These are phyloP conservation scores for Eutypella sp. DNA, from an alignment of 2,329 filamentous ascomycete species.

Conservation along the genomic window DNA sequence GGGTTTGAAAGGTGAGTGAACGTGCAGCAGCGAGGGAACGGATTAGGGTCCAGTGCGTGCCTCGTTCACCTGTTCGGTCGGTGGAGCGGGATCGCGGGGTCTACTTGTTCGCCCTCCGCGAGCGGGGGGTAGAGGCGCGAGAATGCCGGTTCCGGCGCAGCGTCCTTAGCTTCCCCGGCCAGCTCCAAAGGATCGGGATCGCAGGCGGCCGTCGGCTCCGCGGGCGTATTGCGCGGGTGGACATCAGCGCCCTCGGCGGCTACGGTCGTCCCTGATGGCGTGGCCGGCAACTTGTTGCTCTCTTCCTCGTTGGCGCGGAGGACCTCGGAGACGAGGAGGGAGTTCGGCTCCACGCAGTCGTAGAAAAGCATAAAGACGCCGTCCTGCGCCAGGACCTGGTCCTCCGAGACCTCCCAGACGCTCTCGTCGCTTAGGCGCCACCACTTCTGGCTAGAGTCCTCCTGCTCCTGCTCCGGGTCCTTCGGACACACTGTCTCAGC, in stretches of 20 bases:
- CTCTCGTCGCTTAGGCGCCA: conserved; percentile 89
- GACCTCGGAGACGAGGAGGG: conserved; percentile 35
- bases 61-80: conserved; percentile 16
- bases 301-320: conserved; percentile 3
- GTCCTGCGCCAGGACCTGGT: conserved; percentile 66
- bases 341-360: conserved; percentile 60
- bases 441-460: conserved; percentile 55
- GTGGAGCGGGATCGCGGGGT: conserved; percentile 18
- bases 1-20: too few species aligned
- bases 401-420: conserved; percentile 69
- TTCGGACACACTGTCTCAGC: too few species aligned
- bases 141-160: conserved; percentile 26
- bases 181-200: too few species aligned
- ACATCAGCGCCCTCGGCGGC: not conserved
- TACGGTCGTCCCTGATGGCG: not conserved
- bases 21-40: too few species aligned
- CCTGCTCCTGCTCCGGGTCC: too few species aligned
- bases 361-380: conserved; percentile 98
- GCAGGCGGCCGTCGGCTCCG: too few species aligned
- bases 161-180: too few species aligned
- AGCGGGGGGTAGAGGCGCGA: conserved; percentile 40
- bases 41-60: not conserved
- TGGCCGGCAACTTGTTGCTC: not conserved
- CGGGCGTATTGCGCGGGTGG: too few species aligned
- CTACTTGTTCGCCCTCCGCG: conserved; percentile 31